These are phyloP conservation scores for Dalbergia oliveri DNA, from an alignment of 306 rosid species.

Conservation along the genomic window DNA sequence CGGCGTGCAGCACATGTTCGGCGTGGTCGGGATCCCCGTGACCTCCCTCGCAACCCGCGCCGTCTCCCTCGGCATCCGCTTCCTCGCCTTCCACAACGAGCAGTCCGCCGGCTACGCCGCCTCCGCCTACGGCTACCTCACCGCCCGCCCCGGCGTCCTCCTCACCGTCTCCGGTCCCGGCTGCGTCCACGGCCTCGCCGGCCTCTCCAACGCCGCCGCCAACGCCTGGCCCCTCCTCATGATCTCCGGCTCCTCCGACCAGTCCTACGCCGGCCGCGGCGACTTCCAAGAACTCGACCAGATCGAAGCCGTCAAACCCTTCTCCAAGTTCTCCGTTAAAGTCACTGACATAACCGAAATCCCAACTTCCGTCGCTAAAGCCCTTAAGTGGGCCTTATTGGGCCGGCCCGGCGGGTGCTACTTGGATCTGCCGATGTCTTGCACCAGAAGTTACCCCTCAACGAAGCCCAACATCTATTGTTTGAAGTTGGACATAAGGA, in stretches of 20 bases:
- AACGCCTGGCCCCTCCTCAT: conserved; percentile 89
- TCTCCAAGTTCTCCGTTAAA: conserved; percentile 72
- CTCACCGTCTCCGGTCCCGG: conserved; percentile 98
- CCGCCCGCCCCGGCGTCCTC: conserved; percentile 79
- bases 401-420: conserved; percentile 93
- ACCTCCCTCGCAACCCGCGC: conserved; percentile 92
- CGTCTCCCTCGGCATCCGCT: conserved; percentile 81
- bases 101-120: conserved; percentile 99
- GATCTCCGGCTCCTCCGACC: conserved; percentile 97
- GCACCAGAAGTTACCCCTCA: conserved; percentile 65
- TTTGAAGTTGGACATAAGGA: conserved; percentile 56
- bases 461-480: conserved; percentile 71
- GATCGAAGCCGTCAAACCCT: conserved; percentile 78
- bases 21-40: conserved; percentile 96
- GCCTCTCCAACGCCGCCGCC: conserved; percentile 78
- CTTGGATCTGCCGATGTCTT: conserved; percentile 84
- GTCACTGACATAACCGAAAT: conserved; percentile 67
- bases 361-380: conserved; percentile 68
- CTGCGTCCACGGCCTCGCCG: conserved; percentile 97
- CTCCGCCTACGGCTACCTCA: conserved; percentile 92
- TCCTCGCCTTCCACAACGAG: conserved; percentile 91
- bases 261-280: conserved; percentile 82
- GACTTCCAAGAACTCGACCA: conserved; percentile 98
- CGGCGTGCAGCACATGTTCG: conserved; percentile 88
- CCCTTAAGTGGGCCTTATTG: conserved; percentile 55